Base-by-base conservation (phyloP, 2,329 filamentous ascomycete genomes). In the Venturia nashicola region DNA sequence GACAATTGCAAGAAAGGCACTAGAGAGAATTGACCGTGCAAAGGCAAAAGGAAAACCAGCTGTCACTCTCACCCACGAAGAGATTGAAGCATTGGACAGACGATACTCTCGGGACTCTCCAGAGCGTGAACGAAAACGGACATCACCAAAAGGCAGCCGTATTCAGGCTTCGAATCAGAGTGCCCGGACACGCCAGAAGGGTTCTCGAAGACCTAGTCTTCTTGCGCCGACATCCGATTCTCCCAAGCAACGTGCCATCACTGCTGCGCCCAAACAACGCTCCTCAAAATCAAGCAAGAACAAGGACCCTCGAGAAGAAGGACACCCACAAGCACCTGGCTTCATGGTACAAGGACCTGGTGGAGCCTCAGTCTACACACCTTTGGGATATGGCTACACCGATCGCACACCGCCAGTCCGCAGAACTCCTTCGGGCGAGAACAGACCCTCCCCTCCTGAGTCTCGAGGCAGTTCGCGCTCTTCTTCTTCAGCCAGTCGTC, bases 11-110 rank as follows among this genome's bases (percentile, higher is more conserved):
- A 87, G 91, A 68, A 85, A 85, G 67, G 92, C 92, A 48, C 77
- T 95, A 74, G 85, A 86, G 69, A 87, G 90, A 68, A 95, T 97
- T 71, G 84, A 86, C 67, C 83, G 86, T 68, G 91, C 92, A 18
- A 86, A 90, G 72, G 84, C 84, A 67, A 85, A 85, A 70, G 91
- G 91, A 67, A 88, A 87, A 74, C 80, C 82, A 55, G 89, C 95
- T 65, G 90, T 97, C 64, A 88, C 87, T 72, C 82, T 97, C 67
- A 91, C 83, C 69, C 83, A 86, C 70, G 85, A 88, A 63, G 92
- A 97, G 74, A 79, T 96, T 69, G 88, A 87, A 66, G 91, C 91
- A 59, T 80, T 96, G 68, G 23, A 64, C 32, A 51, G 27, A 36
- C n/a, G 62, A 34, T 61, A 36, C 11, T 18, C 62, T 27, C 54